Evolutionary conservation across 805 yeast genomes (phyloP), one percentile per base, ranked within the genome.

Genomic region (Myxozyma neotropica): DNA sequence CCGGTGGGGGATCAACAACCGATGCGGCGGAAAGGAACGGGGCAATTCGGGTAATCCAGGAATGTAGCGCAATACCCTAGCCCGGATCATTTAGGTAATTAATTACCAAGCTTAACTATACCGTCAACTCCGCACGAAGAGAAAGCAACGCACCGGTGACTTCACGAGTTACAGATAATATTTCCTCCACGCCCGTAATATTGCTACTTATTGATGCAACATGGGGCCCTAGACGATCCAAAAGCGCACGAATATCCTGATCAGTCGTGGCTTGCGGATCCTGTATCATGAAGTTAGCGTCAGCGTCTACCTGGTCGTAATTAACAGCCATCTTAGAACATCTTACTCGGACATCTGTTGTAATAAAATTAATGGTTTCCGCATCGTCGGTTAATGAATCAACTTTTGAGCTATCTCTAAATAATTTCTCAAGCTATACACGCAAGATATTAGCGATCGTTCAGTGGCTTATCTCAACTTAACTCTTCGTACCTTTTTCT

Each of bases 401-500:
- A 10, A 38, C 3, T 10, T 27, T 53, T 13, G 53, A 19, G 4
- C 23, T 21, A 4, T 58, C 62, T 21, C 26, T 39, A 31, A 47
- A 29, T 21, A 53, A 39, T 15, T 48, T 40, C 31, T 46, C 39
- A 12, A 58, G 56, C 59, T 55, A 33, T 17, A n/a, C n/a, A n/a
- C n/a, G n/a, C n/a, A n/a, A n/a, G n/a, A n/a, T n/a, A n/a, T n/a
- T n/a, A n/a, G n/a, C n/a, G n/a, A n/a, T n/a, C n/a, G n/a, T n/a
- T n/a, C n/a, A n/a, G n/a, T n/a, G n/a, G n/a, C n/a, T n/a, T n/a
- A n/a, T n/a, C n/a, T n/a, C n/a, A n/a, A n/a, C n/a, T n/a, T n/a
- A n/a, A n/a, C n/a, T n/a, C n/a, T n/a, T n/a, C 53, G 15, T 38
- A 59, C 63, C 63, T 50, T 57, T 35, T 53, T 56, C 50, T 60